Percentiles rank a stretch among this genome's conserved stretches.
phyloP scores from a whole-genome alignment of 495 filamentous ascomycete species.

The Bombardia bombarda region DNA sequence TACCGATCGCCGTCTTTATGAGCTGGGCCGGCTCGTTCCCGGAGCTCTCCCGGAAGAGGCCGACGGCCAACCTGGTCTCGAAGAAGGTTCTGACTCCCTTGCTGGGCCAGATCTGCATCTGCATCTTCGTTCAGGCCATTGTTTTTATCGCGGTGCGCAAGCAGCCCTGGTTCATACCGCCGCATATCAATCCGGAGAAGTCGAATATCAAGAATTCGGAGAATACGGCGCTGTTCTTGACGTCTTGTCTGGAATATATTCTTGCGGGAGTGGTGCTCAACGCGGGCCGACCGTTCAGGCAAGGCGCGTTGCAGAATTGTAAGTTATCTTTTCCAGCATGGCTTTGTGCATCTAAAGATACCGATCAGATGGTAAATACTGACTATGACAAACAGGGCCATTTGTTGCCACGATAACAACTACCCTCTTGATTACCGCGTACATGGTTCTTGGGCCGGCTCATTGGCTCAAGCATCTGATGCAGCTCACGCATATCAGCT shows the following conservation, averaged over 20 bases:
- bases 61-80: slow-evolving; percentile 88
- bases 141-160: slow-evolving; percentile 62
- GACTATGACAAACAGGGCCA: slow-evolving; percentile 46
- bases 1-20: slow-evolving; percentile 98
- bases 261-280: slow-evolving; percentile 80
- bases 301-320: slow-evolving; percentile 74
- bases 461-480: slow-evolving; percentile 63
- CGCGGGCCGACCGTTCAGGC: slow-evolving; percentile 81
- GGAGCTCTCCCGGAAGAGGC: slow-evolving; percentile 70
- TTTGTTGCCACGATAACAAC: slow-evolving; percentile 71
- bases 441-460: slow-evolving; percentile 71
- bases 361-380: no score
- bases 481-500: slow-evolving; percentile 72
- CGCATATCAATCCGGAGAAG: slow-evolving; percentile 61
- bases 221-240: slow-evolving; percentile 81
- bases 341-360: background rate
- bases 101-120: slow-evolving; percentile 79
- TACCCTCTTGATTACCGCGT: slow-evolving; percentile 55
- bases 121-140: slow-evolving; percentile 67
- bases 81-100: slow-evolving; percentile 87
- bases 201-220: slow-evolving; percentile 84
- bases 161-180: slow-evolving; percentile 84
- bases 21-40: slow-evolving; percentile 87
- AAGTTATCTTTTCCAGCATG: slow-evolving; percentile 20
- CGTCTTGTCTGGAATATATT: slow-evolving; percentile 93